phyloP scores from a whole-genome alignment of 331 rosid genomes.

The Phaseolus coccineus region DNA sequence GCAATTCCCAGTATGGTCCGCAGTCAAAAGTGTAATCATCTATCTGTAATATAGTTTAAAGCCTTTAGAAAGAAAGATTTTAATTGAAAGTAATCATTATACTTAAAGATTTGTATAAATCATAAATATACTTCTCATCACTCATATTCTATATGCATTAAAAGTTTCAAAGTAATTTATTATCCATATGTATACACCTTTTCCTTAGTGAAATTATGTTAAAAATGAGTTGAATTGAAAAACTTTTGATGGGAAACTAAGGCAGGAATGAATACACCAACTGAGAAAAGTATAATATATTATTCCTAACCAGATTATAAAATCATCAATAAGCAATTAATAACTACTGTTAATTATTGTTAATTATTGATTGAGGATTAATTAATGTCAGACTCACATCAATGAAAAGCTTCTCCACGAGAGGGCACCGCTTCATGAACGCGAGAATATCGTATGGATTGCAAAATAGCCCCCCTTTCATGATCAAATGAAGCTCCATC shows the following conservation, averaged over 20 bases:
- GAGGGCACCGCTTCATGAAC: slow-evolving; percentile 40
- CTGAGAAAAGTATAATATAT: neutral
- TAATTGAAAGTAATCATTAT: neutral
- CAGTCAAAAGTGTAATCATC: slow-evolving; percentile 5
- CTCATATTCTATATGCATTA: too few species aligned
- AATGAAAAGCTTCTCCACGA: slow-evolving; percentile 27
- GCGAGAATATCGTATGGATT: slow-evolving; percentile 43
- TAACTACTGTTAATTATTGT: neutral
- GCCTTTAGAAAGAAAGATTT: neutral
- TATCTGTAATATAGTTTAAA: slow-evolving; percentile 34
- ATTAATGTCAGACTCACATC: slow-evolving; percentile 43
- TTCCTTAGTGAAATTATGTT: neutral
- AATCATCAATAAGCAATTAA: neutral
- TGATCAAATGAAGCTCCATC: slow-evolving; percentile 41
- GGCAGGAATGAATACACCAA: neutral
- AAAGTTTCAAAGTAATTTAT: neutral
- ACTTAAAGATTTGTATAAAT: neutral
- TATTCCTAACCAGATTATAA: neutral
- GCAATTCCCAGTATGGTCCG: slow-evolving; percentile 40
- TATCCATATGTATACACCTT: neutral
- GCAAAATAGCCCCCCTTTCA: slow-evolving; percentile 41
- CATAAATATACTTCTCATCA: neutral
- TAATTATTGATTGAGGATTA: neutral
- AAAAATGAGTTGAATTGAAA: neutral
- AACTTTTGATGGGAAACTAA: neutral